phyloP scores from a whole-genome alignment of 2,329 filamentous ascomycete species.

The Paecilomyces niveus region DNA sequence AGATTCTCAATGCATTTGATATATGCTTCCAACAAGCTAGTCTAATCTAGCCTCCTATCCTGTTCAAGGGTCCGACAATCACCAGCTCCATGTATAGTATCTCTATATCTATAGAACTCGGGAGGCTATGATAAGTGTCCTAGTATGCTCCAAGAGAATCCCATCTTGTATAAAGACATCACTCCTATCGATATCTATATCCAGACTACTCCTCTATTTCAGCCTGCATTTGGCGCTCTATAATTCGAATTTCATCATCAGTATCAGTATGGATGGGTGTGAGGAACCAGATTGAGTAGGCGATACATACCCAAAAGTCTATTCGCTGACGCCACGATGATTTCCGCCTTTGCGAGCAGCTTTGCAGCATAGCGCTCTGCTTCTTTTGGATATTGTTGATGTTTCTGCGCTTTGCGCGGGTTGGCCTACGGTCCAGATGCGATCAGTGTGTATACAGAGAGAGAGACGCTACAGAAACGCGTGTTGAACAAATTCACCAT shows the following conservation, averaged over 20 bases:
- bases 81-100: no score
- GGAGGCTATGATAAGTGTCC: no score
- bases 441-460: constrained; percentile 2
- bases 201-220: constrained; percentile 25
- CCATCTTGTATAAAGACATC: no score
- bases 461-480: not conserved
- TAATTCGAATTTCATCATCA: constrained; percentile 2
- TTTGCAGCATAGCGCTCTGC: constrained; percentile 58
- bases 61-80: no score
- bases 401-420: constrained; percentile 49
- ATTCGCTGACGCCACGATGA: constrained; percentile 63
- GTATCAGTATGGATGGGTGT: not conserved
- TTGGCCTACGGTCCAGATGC: constrained; percentile 47
- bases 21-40: no score
- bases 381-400: constrained; percentile 49
- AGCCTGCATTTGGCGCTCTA: constrained; percentile 31
- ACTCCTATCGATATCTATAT: not conserved
- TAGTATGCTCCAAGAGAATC: no score
- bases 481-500: constrained; percentile 43
- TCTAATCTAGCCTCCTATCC: no score
- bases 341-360: constrained; percentile 57
- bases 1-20: no score
- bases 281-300: not conserved
- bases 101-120: no score
- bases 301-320: constrained; percentile 52